phyloP scores from a whole-genome alignment of 2,329 filamentous ascomycete genomes.

The Paraconiothyrium brasiliense region DNA sequence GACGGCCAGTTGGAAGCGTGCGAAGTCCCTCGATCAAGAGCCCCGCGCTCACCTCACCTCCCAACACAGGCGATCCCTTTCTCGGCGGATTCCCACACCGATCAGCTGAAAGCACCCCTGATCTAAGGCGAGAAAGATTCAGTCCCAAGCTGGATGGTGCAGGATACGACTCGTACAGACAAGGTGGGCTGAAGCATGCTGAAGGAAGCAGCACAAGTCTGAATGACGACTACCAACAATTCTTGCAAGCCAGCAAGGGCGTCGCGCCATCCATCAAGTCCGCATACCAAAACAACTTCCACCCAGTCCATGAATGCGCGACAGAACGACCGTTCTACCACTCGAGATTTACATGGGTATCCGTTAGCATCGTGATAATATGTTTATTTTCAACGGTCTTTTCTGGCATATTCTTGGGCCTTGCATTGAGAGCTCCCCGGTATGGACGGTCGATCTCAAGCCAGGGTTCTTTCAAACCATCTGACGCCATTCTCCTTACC shows the following conservation, averaged over 20 bases:
- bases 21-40: constrained; percentile 33
- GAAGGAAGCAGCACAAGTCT: constrained; percentile 30
- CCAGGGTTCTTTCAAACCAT: constrained; percentile 63
- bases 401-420: constrained; percentile 72
- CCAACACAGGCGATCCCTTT: constrained; percentile 40
- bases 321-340: constrained; percentile 51
- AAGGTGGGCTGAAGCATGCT: constrained; percentile 32
- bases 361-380: constrained; percentile 51
- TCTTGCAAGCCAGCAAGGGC: constrained; percentile 32
- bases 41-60: constrained; percentile 32
- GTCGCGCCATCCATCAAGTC: constrained; percentile 45
- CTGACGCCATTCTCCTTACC: constrained; percentile 73
- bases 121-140: constrained; percentile 43
- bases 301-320: constrained; percentile 48
- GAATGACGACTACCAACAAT: constrained; percentile 41
- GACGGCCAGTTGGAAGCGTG: constrained; percentile 29
- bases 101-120: constrained; percentile 42
- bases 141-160: constrained; percentile 37
- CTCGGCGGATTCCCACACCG: constrained; percentile 37
- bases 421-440: constrained; percentile 69
- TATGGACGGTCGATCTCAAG: constrained; percentile 68
- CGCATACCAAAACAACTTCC: constrained; percentile 48
- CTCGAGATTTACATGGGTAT: constrained; percentile 59
- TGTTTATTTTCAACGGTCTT: constrained; percentile 71
- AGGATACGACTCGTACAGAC: constrained; percentile 41